Conservation (phyloP, 106 monocot genomes). For the Posidonia australis region DNA sequence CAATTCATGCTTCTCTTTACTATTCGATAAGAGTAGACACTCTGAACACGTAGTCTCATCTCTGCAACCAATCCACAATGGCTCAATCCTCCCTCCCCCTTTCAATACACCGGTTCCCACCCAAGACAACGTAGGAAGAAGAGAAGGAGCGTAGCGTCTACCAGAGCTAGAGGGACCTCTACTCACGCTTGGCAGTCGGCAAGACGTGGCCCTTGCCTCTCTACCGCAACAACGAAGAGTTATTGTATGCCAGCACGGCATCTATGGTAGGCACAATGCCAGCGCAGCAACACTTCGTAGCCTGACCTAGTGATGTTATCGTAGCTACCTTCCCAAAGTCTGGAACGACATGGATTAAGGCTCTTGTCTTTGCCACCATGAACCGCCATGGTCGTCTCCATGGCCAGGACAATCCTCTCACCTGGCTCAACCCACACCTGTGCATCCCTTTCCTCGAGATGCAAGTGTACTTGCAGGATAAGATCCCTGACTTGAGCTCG, state of each 20-base stretch:
- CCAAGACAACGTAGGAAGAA: no score
- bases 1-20: no score
- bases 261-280: not conserved
- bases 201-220: rapidly evolving
- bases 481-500: not conserved
- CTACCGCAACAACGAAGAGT: not conserved
- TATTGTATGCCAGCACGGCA: not conserved
- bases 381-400: not conserved
- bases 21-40: no score
- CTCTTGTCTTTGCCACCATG: not conserved
- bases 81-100: no score
- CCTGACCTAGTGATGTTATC: not conserved
- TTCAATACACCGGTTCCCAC: no score
- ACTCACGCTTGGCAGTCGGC: not conserved
- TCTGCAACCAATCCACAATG: no score
- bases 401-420: not conserved
- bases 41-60: no score
- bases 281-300: not conserved
- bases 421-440: not conserved
- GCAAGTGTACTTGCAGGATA: not conserved
- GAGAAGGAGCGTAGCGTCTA: no score
- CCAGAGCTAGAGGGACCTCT: no score
- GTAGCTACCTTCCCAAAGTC: conserved; percentile 1
- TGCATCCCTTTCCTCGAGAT: not conserved
- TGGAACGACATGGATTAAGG: conserved; percentile 10